phyloP scores from a whole-genome alignment of 78 protist species.

The Guillardia theta region DNA sequence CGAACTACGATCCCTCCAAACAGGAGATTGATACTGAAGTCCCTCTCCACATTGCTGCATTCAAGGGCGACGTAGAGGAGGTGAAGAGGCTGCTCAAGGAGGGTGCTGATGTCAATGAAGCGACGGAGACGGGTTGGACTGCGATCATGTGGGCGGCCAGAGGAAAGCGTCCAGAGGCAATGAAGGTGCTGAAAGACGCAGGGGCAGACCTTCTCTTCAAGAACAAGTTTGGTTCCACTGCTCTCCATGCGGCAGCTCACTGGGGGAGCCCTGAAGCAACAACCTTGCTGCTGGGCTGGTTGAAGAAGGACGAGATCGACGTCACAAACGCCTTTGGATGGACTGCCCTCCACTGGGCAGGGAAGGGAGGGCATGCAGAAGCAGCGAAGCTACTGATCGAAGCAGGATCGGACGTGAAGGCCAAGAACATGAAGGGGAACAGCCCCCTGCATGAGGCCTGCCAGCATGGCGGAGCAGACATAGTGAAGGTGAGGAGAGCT shows the following conservation, averaged over 20 bases:
- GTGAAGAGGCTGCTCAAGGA: slow-evolving; percentile 2
- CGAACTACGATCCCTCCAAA: not conserved
- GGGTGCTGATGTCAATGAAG: not conserved
- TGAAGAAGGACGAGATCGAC: not conserved
- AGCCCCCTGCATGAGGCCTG: not conserved
- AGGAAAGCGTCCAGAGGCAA: not conserved
- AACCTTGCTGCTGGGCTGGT: not conserved
- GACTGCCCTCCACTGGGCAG: slow-evolving; percentile 25
- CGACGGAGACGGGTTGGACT: not conserved
- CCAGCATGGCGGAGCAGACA: not conserved
- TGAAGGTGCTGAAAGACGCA: not conserved
- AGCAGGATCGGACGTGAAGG: not conserved
- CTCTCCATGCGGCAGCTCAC: not conserved
- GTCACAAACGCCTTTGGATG: not conserved
- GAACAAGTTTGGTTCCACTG: not conserved
- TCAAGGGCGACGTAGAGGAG: not conserved
- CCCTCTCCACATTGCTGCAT: not conserved
- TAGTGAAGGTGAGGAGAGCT: not conserved
- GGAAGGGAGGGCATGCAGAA: not conserved
- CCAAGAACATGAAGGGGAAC: not conserved
- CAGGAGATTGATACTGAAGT: not conserved
- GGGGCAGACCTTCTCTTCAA: not conserved
- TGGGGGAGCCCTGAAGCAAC: not conserved
- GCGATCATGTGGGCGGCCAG: slow-evolving; percentile 6
- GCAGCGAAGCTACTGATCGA: not conserved